Base-by-base conservation (phyloP, 2,329 filamentous ascomycete genomes). In the Sarocladiaceae sp. region DNA sequence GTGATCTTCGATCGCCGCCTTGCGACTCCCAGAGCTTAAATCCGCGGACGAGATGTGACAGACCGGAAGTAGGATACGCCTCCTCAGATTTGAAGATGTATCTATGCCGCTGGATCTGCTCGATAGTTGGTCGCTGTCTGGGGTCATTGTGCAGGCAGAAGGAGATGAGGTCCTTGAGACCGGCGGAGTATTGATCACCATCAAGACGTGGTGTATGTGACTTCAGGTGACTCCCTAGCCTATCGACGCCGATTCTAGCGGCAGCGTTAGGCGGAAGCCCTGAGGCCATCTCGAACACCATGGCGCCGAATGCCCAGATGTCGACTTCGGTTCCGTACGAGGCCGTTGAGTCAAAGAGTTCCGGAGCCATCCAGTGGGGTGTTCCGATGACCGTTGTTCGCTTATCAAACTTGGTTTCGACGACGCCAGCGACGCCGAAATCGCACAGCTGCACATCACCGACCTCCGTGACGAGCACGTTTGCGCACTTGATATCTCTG, bases 281-380 rank as follows among this genome's bases (percentile, higher is more conserved):
- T 3, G 83, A 88, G 1, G 87, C 85, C 61, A 91, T 86, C 61
- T 93, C 87, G 55, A 80, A 88, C 2, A 88, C 72, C 60, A 89
- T 85, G 49, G 85, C 85, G 2, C 87, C 88, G 58, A 88, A 89
- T 2, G 87, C 85, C 87, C 88, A 93, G 42, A 90, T 88, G 54
- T 93, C 87, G 33, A 85, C 80, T 55, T 84, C 82, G 12, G 80
- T 83, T 47, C 82, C 82, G 57, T 85, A 85, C 4, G 80, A 78
- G 9, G 75, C 70, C 3, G 75, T 69, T 29, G 76, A 70, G 46
- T 83, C 78, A 53, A 85, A 82, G 11, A 91, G 71, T 55, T 93
- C 88, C 0, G 84, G 85, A 0, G 88, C 85, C 86, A 93, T 90
- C 84, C 86, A 93, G 61, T 90, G 82, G 3, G 83, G 83, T 0